phyloP scores from a whole-genome alignment of 139 green algal species.

The Edaphochlamys debaryana region DNA sequence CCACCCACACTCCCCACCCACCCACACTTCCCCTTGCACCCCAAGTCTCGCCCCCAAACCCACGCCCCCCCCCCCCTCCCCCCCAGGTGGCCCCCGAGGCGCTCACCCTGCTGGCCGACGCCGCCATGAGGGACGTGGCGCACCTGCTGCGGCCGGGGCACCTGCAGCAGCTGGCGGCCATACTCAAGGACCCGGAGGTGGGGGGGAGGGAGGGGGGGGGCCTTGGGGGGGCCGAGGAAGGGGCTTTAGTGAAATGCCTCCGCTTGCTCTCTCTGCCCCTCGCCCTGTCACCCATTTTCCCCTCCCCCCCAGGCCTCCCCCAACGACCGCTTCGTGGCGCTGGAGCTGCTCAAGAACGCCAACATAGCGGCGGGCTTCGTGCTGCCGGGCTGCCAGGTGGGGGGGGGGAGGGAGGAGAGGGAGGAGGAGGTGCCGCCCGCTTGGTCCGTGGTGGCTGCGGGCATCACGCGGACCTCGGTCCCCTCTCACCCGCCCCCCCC shows the following conservation, averaged over 20 bases:
- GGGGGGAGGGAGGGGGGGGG: not conserved
- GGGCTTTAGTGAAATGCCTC: too few species aligned
- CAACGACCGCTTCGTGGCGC: conserved; percentile 62
- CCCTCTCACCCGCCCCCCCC: not conserved
- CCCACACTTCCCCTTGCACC: not conserved
- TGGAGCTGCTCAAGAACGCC: conserved; percentile 67
- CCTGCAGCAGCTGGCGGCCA: conserved; percentile 62
- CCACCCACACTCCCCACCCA: too few species aligned
- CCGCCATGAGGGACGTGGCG: conserved; percentile 61
- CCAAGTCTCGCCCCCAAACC: not conserved
- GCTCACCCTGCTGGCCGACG: conserved; percentile 48
- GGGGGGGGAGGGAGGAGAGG: not conserved
- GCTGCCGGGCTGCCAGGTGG: conserved; percentile 36
- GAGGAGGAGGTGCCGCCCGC: not conserved
- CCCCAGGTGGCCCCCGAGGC: conserved; percentile 53
- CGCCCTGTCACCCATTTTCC: not conserved
- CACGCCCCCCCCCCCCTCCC: not conserved
- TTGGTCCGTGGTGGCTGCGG: not conserved
- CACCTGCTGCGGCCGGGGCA: conserved; percentile 57
- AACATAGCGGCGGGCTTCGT: conserved; percentile 57
- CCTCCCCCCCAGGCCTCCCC: conserved; percentile 29
- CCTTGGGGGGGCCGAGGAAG: too few species aligned
- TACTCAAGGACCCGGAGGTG: conserved; percentile 56
- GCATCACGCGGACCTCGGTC: not conserved
- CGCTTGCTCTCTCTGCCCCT: too few species aligned